Conservation (phyloP, 139 green algal species). For the Chara braunii region DNA sequence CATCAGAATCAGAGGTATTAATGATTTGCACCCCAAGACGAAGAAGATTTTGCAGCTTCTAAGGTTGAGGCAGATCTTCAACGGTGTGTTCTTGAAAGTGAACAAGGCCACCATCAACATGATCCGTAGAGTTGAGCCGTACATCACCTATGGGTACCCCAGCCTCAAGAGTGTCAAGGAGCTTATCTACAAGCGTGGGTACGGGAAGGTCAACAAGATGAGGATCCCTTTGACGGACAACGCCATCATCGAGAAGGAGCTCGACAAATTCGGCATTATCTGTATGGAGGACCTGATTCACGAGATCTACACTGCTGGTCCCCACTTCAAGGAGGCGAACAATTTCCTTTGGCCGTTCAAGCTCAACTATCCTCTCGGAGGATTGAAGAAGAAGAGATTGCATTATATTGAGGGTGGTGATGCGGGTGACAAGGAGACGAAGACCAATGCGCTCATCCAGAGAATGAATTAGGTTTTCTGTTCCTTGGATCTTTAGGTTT, state of each 20-base stretch:
- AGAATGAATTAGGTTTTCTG: slow-evolving; percentile 82
- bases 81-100: slow-evolving; percentile 92
- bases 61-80: slow-evolving; percentile 89
- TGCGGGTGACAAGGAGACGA: slow-evolving; percentile 86
- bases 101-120: slow-evolving; percentile 98
- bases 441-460: slow-evolving; percentile 93
- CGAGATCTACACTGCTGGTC: slow-evolving; percentile 90
- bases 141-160: slow-evolving; percentile 92
- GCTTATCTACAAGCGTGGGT: slow-evolving; percentile 98
- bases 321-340: slow-evolving; percentile 90
- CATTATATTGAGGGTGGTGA: slow-evolving; percentile 98
- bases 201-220: slow-evolving; percentile 89
- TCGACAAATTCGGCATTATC: slow-evolving; percentile 84
- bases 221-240: slow-evolving; percentile 96
- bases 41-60: slow-evolving; percentile 97
- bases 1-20: slow-evolving; percentile 88
- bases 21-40: slow-evolving; percentile 93
- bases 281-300: slow-evolving; percentile 99
- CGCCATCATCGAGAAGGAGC: slow-evolving; percentile 80
- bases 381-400: slow-evolving; percentile 85
- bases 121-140: slow-evolving; percentile 92
- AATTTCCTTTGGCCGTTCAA: slow-evolving; percentile 99
- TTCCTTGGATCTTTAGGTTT: no score
- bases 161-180: slow-evolving; percentile 96
- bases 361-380: slow-evolving; percentile 72